Evolutionary conservation across 495 filamentous ascomycete species (phyloP).

Genomic region (Bryoglossum gracile): DNA sequence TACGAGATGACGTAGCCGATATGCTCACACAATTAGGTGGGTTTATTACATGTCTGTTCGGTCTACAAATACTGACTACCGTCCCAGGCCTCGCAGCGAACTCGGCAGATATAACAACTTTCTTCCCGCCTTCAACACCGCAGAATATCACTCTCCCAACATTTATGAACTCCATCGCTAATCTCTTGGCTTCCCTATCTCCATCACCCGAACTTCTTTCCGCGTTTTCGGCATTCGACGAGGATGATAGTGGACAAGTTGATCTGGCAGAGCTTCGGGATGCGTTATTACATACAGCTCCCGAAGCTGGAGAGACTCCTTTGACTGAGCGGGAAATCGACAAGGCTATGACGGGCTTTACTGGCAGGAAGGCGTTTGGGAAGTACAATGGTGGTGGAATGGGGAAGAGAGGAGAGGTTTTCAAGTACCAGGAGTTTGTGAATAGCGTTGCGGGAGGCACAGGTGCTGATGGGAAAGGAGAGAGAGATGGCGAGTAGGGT

Average conservation of each 20-base stretch:
- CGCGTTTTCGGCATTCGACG: conserved; percentile 91
- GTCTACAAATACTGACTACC: not conserved
- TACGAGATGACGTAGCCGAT: conserved; percentile 68
- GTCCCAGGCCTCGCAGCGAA: conserved; percentile 41
- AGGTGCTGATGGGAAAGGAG: conserved; percentile 14
- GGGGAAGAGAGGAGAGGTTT: conserved; percentile 60
- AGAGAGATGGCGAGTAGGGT: conserved; percentile 3
- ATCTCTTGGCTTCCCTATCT: conserved; percentile 62
- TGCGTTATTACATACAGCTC: conserved; percentile 71
- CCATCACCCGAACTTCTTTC: conserved; percentile 69
- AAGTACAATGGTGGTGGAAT: conserved; percentile 34
- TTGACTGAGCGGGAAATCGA: conserved; percentile 75
- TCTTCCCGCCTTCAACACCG: conserved; percentile 63
- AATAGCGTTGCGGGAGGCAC: conserved; percentile 43
- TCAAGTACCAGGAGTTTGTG: conserved; percentile 73
- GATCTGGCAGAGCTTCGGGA: conserved; percentile 76
- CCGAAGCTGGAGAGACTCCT: conserved; percentile 60
- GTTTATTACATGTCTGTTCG: not conserved
- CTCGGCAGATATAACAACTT: conserved; percentile 54
- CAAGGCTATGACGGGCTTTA: conserved; percentile 75
- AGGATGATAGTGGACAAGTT: conserved; percentile 89
- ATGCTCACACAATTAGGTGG: conserved; percentile 73
- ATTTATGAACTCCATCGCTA: conserved; percentile 72
- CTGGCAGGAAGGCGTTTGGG: conserved; percentile 68
- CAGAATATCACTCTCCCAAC: conserved; percentile 73